Base-by-base conservation (phyloP, 1,284 basidiomycete species). In the Ceratobasidium papillatum region DNA sequence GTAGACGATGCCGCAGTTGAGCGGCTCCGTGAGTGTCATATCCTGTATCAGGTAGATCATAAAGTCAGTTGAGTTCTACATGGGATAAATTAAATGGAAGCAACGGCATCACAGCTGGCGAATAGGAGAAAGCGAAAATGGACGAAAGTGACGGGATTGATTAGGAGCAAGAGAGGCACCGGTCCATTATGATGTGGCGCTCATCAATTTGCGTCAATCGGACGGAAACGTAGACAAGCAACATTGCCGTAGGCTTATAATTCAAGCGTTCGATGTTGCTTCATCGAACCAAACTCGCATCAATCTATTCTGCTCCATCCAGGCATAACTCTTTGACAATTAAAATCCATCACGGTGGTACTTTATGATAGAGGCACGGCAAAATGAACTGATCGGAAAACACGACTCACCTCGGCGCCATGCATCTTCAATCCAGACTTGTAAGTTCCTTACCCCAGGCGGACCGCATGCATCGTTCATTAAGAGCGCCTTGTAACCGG, bases 171-270 rank as follows among this genome's bases (percentile, higher is more conserved):
- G n/a, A n/a, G n/a, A n/a, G n/a, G n/a, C n/a, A 49, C 38, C 65
- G n/a, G 45, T 19, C 45, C 56, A 30, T 14, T 52, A 78, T 47
- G 76, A 90, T 30, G 51, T 52, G 51, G 51, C 51, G 51, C 25
- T 52, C n/a, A 52, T 52, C 51, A 92, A 91, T 49, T 83, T 83
- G 68, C n/a, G 27, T 52, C 51, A 92, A 91, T 49, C 82, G 83
- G 68, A 83, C 81, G 94, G 94, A 96, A 1, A 94, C 94, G 64
- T 86, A 84, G 80, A 95, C 91, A 59, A 96, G 89, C 89, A 90
- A 90, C 12, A 76, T 78, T 79, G 96, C 94, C 34, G 95, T 80
- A 77, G 91, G 47, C 14, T 8, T 14, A 14, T 49, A 17, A 49
- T 17, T 22, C 47, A 49, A 49, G 41, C 19, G 47, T n/a, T 49